Conservation (phyloP, 2,329 filamentous ascomycete genomes). For the Diplodia seriata region DNA sequence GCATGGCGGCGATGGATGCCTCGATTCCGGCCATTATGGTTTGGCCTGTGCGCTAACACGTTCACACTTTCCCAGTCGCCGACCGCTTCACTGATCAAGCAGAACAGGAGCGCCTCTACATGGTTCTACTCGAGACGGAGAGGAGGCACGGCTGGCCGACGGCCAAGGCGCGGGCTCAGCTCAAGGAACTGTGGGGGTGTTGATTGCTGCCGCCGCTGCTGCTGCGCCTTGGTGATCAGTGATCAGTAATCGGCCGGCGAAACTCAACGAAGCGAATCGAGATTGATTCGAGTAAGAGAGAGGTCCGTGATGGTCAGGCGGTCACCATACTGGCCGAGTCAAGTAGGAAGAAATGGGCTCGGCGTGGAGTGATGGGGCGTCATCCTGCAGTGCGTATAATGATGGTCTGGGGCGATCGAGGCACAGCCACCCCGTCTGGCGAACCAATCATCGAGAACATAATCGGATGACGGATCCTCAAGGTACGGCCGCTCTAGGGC, state of each 20-base stretch:
- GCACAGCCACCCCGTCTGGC: neutral
- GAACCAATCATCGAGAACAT: neutral
- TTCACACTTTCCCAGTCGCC: neutral
- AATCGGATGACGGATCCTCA: no score
- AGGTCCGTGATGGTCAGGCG: neutral
- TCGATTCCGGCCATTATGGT: neutral
- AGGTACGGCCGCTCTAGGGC: neutral
- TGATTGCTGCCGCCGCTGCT: neutral
- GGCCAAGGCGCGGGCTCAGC: conserved; percentile 10
- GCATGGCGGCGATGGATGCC: no score
- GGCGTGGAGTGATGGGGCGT: neutral
- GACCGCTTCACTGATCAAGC: conserved; percentile 22
- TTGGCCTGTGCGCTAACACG: neutral
- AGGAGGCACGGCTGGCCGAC: conserved; percentile 22
- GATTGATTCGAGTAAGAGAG: no score
- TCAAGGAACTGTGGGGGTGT: conserved; percentile 27
- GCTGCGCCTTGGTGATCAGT: no score
- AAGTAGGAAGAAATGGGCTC: neutral
- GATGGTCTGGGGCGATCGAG: neutral
- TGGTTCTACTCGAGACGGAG: conserved; percentile 1
- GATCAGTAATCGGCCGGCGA: neutral
- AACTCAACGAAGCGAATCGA: neutral
- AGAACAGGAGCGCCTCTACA: conserved; percentile 11
- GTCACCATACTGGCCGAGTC: no score
- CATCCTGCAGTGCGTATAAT: neutral